Base-by-base conservation (phyloP, 75 land plant species). In the Isoetes taiwanensis region DNA sequence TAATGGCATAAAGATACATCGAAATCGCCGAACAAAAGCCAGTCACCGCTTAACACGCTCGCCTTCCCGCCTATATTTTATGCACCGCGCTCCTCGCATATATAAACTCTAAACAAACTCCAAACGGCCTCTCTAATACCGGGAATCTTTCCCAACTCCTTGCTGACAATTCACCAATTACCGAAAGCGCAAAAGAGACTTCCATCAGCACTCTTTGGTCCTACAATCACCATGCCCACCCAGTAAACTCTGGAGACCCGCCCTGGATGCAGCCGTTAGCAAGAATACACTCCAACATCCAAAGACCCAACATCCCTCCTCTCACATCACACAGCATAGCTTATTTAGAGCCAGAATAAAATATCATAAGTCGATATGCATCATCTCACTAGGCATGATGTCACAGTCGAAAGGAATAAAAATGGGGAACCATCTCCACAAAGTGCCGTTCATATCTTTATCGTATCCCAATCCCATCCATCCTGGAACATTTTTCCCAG, bases 251-350 rank as follows among this genome's bases (percentile, higher is more conserved):
- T n/a, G n/a, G 14, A 8, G 2, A 3, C 66, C 32, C 57, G 53
- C 64, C 56, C 61, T 40, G 83, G 84, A 40, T 88, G 84, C 50
- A 94, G 73, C 52, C 67, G 70, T 24, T 76, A 72, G 54, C 96
- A 89, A 68, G 54, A 66, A 55, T 84, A 85, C 60, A 94, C 99
- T 55, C 88, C 84, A 48, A 90, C 80, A 19, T 88, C 95, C 99
- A 95, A 94, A 46, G 99, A 94, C 35, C 99, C 99, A 11, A 94
- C 96, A 75, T 94, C 99, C 2, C 99, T 96, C 71, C 99, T 76
- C 56, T 88, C 88, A 54, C n/a, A n/a, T n/a, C 88, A 95, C 11
- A 84, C 82, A 30, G 99, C 81, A 72, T 94, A 94, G 63, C 88
- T 96, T 58, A 88, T 78, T 30, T 88, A 78, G 64, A 96, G 86